phyloP scores from a whole-genome alignment of 495 filamentous ascomycete species.

The Tuber melanosporum region DNA sequence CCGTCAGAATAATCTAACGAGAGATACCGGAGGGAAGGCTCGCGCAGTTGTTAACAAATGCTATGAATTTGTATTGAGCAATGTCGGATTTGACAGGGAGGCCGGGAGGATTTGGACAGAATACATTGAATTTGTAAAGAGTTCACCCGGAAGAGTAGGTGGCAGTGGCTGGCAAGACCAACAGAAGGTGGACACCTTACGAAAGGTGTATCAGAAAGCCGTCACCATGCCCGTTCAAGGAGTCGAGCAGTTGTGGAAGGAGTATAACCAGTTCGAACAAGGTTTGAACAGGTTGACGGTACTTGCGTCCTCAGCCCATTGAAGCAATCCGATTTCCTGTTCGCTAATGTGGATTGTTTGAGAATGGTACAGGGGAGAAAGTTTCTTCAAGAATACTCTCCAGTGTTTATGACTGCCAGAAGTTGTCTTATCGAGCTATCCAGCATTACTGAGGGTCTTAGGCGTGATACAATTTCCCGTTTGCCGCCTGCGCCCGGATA shows the following conservation, averaged over 20 bases:
- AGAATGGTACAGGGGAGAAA: constrained; percentile 65
- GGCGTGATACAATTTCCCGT: constrained; percentile 67
- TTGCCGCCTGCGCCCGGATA: constrained; percentile 79
- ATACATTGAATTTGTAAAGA: constrained; percentile 83
- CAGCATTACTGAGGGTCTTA: constrained; percentile 71
- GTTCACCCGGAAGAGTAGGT: constrained; percentile 72
- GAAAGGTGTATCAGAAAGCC: constrained; percentile 85
- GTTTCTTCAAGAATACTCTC: constrained; percentile 81
- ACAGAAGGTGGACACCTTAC: constrained; percentile 90
- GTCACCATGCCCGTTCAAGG: constrained; percentile 74
- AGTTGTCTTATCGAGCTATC: constrained; percentile 74
- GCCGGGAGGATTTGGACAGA: constrained; percentile 84
- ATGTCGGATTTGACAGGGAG: constrained; percentile 85
- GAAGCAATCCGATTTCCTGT: constrained; percentile 8
- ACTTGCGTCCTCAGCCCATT: constrained; percentile 33
- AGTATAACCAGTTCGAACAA: constrained; percentile 94
- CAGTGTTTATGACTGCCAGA: constrained; percentile 88
- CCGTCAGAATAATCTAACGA: constrained; percentile 74
- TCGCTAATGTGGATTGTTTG: constrained; percentile 26
- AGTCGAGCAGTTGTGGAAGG: constrained; percentile 82
- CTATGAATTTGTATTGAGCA: constrained; percentile 84
- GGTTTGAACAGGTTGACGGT: constrained; percentile 81
- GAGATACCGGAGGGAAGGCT: constrained; percentile 65
- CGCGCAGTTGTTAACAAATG: constrained; percentile 69
- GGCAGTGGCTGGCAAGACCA: constrained; percentile 85